Evolutionary conservation across 2,329 filamentous ascomycete species (phyloP), one percentile per base, ranked within the genome.

Genomic region (Colletotrichum siamense): DNA sequence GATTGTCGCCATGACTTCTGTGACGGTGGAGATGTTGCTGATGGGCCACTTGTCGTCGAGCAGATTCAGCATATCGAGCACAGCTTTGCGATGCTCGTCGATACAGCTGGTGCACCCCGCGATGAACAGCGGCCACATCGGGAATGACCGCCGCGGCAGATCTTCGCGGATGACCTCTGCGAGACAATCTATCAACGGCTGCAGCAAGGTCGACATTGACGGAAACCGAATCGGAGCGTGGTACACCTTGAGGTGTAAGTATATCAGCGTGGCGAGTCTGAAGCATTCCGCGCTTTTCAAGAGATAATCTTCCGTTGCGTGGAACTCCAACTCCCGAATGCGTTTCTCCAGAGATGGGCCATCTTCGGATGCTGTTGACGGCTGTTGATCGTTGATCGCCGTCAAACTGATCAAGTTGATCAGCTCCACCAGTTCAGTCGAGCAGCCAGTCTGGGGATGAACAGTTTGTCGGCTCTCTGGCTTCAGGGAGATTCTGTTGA

Each of bases 281-380:
- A 73, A 73, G 36, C 71, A 68, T 34, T 73, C 71, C 32, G 71
- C 71, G n/a, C 71, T 73, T 18, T 73, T 68, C n/a, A 68, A 12
- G 18, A 73, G 63, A 2, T 73, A 69, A 8, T 69, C 52, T 4
- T 59, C 36, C 15, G 26, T 52, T 8, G 55, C 10, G 10, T 36
- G 22, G 52, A 52, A 73, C 18, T 67, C 26, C n/a, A 73, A 30
- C 24, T 68, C 26, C 7, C 64, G 63, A 18, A 73, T 68, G 13
- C 64, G 62, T 3, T 22, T 44, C 49, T 73, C 71, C 9, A 73
- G 15, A 9, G 52, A 55, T 1, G 26, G 15, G 12, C 36, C 71
- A 24, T 69, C 55, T 24, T 52, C 63, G 5, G 52, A 44, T 26
- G 10, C 5, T 13, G 52, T 8, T 6, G 28, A 16, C 2, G n/a